A percentile compares a stretch with the other conserved stretches of the same genome.
Evolutionary conservation across 768 basidiomycete genomes (phyloP).

Genomic region (Hericium alpestre): DNA sequence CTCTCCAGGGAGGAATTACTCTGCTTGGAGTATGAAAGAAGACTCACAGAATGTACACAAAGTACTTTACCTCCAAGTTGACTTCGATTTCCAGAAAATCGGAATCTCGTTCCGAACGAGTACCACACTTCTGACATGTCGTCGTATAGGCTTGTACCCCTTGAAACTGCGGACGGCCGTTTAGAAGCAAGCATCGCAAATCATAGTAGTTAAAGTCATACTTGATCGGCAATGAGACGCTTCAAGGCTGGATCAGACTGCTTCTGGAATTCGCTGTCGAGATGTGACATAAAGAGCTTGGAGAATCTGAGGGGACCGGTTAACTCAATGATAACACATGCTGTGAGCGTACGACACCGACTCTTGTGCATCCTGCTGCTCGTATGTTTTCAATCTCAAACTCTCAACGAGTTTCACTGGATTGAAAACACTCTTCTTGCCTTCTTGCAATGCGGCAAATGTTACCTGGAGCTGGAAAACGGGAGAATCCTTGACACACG

Average conservation of each 20-base stretch:
- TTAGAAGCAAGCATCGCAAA: not conserved
- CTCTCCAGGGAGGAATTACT: conserved; percentile 66
- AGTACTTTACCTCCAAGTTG: conserved; percentile 51
- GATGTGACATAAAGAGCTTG: conserved; percentile 85
- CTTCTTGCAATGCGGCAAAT: conserved; percentile 78
- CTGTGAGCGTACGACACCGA: conserved; percentile 25
- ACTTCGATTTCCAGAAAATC: conserved; percentile 86
- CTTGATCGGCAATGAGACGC: conserved; percentile 67
- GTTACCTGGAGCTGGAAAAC: conserved; percentile 70
- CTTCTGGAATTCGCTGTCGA: conserved; percentile 81
- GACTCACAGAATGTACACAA: not conserved
- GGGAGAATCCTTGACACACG: conserved; percentile 51
- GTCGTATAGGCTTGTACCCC: conserved; percentile 78
- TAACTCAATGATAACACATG: not conserved
- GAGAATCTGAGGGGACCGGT: conserved; percentile 53
- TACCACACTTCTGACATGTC: conserved; percentile 58
- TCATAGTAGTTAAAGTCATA: conserved; percentile 17
- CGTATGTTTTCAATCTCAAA: conserved; percentile 64
- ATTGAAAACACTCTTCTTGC: conserved; percentile 63
- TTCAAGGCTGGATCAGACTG: conserved; percentile 54
- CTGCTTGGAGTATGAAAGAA: conserved; percentile 25
- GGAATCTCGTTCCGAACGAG: conserved; percentile 55
- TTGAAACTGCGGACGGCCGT: conserved; percentile 53
- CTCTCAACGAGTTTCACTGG: conserved; percentile 80
- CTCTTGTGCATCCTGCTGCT: conserved; percentile 98